phyloP scores from a whole-genome alignment of 768 basidiomycete genomes.

The Tricholoma matsutake region DNA sequence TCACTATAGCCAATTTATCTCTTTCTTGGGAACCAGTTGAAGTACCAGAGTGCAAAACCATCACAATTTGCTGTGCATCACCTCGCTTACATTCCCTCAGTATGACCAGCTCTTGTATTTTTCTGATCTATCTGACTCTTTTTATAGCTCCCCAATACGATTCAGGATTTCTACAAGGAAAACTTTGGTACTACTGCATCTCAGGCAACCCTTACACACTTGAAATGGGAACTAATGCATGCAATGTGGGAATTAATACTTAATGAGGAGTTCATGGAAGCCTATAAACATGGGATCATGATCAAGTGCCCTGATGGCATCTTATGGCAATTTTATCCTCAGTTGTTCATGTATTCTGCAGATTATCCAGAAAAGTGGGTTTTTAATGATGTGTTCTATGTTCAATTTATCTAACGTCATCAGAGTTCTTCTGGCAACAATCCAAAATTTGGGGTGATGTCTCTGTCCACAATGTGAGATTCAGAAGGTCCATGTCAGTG shows the following conservation, averaged over 20 bases:
- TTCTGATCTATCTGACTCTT: not conserved
- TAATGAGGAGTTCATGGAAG: constrained; percentile 23
- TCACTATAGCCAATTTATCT: constrained; percentile 19
- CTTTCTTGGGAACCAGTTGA: constrained; percentile 32
- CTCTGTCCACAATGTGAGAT: constrained; percentile 20
- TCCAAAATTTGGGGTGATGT: constrained; percentile 15
- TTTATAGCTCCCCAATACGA: constrained; percentile 8
- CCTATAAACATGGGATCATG: constrained; percentile 22
- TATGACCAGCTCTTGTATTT: constrained; percentile 10
- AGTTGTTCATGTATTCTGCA: constrained; percentile 27
- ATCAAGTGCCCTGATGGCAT: constrained; percentile 21
- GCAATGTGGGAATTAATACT: constrained; percentile 23
- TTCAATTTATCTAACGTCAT: not conserved
- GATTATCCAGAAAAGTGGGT: constrained; percentile 31
- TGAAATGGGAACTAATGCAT: constrained; percentile 26
- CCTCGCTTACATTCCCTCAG: constrained; percentile 27
- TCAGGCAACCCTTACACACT: too few relatives aligned
- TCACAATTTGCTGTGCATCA: constrained; percentile 19
- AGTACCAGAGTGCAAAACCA: constrained; percentile 27
- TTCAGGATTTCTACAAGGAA: constrained; percentile 7
- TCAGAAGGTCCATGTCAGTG: constrained; percentile 5
- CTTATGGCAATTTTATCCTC: constrained; percentile 22
- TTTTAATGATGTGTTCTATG: not conserved
- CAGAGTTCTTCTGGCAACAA: constrained; percentile 20
- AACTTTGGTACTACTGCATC: not conserved